phyloP scores from a whole-genome alignment of 768 basidiomycete species.

The Udeniomyces megalosporus region DNA sequence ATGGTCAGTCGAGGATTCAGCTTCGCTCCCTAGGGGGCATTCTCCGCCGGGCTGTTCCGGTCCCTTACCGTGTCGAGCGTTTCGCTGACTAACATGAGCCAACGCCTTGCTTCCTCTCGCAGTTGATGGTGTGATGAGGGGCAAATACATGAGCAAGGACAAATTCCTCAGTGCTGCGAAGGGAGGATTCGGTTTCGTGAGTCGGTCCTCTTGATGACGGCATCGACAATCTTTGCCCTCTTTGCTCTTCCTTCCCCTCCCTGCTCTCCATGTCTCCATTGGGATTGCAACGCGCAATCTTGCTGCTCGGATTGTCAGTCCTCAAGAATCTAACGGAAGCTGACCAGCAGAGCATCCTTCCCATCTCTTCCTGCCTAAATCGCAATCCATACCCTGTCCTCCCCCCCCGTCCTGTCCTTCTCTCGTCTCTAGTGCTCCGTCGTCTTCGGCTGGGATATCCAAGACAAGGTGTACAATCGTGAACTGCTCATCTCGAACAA shows the following conservation, averaged over 20 bases:
- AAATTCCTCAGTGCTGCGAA: conserved; percentile 74
- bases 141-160: conserved; percentile 83
- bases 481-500: conserved; percentile 84
- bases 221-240: too few relatives aligned
- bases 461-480: conserved; percentile 64
- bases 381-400: too few relatives aligned
- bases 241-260: too few relatives aligned
- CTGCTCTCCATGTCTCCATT: too few relatives aligned
- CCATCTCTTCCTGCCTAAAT: too few relatives aligned
- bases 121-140: conserved; percentile 88
- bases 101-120: conserved; percentile 1
- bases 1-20: background rate
- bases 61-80: background rate
- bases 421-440: conserved; percentile 9
- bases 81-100: background rate
- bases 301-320: too few relatives aligned
- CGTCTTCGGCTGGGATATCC: conserved; percentile 64
- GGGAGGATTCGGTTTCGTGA: conserved; percentile 74
- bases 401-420: background rate
- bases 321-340: too few relatives aligned
- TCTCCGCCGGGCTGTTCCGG: too few relatives aligned
- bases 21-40: too few relatives aligned
- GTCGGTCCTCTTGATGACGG: conserved; percentile 24
- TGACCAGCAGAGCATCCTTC: too few relatives aligned
- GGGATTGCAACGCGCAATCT: too few relatives aligned